Percentiles rank a stretch among this genome's conserved stretches.
Conservation (phyloP, 768 basidiomycete genomes). For the Vararia minispora region DNA sequence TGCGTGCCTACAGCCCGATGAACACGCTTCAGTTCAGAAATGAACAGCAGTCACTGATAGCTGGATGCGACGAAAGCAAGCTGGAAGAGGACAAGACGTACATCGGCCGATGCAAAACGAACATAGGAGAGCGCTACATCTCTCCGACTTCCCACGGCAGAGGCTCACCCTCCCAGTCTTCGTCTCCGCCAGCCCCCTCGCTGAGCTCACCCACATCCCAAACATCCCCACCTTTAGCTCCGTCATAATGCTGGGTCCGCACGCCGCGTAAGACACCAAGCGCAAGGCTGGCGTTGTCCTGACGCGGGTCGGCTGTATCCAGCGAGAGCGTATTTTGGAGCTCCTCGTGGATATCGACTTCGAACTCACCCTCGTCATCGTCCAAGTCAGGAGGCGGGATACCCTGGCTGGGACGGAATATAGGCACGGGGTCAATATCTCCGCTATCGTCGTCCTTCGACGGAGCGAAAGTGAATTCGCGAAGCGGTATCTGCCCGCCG, state of each 20-base stretch:
- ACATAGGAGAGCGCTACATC: no score
- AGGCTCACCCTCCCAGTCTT: slow-evolving; percentile 69
- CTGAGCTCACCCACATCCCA: slow-evolving; percentile 66
- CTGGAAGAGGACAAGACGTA: no score
- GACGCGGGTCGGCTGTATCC: slow-evolving; percentile 28
- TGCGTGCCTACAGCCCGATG: no score
- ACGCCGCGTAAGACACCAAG: slow-evolving; percentile 49
- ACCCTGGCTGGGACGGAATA: not conserved
- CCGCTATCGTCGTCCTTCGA: no score
- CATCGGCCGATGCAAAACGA: no score
- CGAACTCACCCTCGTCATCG: slow-evolving; percentile 30
- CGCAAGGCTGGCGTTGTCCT: slow-evolving; percentile 30
- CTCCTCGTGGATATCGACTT: slow-evolving; percentile 53
- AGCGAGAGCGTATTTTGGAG: slow-evolving; percentile 56
- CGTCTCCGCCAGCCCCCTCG: slow-evolving; percentile 21
- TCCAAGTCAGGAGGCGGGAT: slow-evolving; percentile 13
- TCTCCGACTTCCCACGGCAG: slow-evolving; percentile 77
- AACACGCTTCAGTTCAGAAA: no score
- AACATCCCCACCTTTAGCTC: slow-evolving; percentile 55
- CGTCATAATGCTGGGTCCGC: slow-evolving; percentile 45
- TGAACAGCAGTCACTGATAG: no score
- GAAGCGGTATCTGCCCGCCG: no score
- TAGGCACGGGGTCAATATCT: slow-evolving; percentile 6
- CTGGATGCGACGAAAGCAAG: not conserved
- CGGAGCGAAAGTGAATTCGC: no score